Conservation (phyloP, 495 filamentous ascomycete genomes). For the Aspergillus cavernicola region DNA sequence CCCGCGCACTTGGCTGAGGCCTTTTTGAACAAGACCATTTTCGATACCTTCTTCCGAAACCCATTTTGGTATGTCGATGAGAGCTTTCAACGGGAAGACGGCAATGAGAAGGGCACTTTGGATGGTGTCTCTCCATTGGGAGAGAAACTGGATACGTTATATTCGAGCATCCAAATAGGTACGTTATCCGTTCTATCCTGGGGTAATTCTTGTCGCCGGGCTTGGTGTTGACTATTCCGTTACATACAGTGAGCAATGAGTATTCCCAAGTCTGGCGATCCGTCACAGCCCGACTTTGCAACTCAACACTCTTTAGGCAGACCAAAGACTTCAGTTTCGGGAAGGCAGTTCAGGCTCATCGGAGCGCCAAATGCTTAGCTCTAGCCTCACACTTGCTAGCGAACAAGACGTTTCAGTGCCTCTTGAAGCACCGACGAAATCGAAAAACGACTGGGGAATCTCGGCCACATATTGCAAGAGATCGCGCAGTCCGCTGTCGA, state of each 20-base stretch:
- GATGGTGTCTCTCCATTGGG: not conserved
- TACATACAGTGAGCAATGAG: not conserved
- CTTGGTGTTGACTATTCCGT: no score
- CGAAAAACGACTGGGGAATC: not conserved
- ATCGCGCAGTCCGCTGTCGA: not conserved
- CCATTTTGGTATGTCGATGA: not conserved
- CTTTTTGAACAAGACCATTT: not conserved
- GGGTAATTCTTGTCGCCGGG: not conserved
- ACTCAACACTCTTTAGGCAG: not conserved
- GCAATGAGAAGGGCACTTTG: not conserved
- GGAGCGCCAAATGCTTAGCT: not conserved
- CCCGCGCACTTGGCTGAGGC: not conserved
- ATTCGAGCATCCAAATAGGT: not conserved
- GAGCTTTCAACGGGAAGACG: not conserved
- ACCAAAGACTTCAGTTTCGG: not conserved
- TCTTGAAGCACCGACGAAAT: not conserved
- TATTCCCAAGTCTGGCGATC: not conserved
- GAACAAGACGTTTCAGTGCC: not conserved
- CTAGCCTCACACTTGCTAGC: not conserved
- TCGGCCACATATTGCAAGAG: not conserved
- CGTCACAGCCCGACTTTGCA: not conserved
- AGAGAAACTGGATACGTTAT: not conserved
- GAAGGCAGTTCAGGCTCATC: not conserved
- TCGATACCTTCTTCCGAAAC: not conserved
- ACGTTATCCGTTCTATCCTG: not conserved